A percentile compares a stretch with the other conserved stretches of the same genome.
Evolutionary conservation across 768 basidiomycete genomes (phyloP).

Genomic region (Pilatotrama ljubarskyi): DNA sequence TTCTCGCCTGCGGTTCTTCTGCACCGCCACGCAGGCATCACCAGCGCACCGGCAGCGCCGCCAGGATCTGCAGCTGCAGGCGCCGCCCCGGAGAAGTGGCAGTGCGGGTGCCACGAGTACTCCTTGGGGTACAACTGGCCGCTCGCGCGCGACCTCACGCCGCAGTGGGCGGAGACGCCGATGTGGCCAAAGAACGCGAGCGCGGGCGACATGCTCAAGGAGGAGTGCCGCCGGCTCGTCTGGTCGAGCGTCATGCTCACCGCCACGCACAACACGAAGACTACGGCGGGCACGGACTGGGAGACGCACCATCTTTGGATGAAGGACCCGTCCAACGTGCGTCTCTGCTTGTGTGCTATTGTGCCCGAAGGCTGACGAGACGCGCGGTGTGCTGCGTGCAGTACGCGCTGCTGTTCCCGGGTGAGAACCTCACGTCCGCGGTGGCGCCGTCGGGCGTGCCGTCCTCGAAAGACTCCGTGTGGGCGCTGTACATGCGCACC

Average conservation of each 20-base stretch:
- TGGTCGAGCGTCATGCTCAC: conserved; percentile 68
- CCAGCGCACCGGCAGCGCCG: too few species aligned
- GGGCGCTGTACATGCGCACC: conserved; percentile 69
- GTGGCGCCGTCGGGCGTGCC: conserved; percentile 29
- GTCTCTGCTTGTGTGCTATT: neutral
- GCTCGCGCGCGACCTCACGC: conserved; percentile 49
- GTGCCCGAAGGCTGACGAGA: neutral
- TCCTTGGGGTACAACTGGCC: conserved; percentile 54
- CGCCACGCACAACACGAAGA: conserved; percentile 63
- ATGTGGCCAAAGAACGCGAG: conserved; percentile 52
- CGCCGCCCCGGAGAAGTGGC: neutral
- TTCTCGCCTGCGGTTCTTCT: neutral
- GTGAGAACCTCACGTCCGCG: conserved; percentile 49
- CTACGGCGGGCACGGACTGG: conserved; percentile 39
- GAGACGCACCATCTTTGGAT: conserved; percentile 4
- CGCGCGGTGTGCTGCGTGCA: conserved; percentile 26
- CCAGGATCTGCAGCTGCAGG: too few species aligned
- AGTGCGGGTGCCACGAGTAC: conserved; percentile 31
- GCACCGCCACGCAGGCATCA: too few species aligned
- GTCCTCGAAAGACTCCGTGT: conserved; percentile 69
- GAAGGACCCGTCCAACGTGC: conserved; percentile 4
- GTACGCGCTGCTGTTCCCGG: conserved; percentile 73
- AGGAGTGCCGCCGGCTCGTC: conserved; percentile 68
- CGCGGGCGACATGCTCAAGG: conserved; percentile 61
- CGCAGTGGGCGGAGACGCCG: conserved; percentile 62